Conservation (phyloP, 176 grass and related monocot genomes). For the Coix lacrymajobi region DNA sequence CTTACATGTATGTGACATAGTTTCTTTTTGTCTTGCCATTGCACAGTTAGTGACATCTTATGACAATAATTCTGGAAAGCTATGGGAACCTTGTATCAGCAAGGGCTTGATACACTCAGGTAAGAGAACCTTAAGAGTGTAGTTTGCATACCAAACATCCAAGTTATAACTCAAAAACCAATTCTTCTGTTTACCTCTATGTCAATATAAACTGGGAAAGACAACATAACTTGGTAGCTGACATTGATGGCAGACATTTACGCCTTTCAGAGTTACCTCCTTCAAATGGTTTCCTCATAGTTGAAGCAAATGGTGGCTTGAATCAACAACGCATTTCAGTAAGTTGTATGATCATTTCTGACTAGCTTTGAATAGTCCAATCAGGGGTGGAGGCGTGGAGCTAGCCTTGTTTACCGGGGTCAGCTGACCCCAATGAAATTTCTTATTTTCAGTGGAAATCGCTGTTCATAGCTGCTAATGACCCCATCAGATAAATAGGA, state of each 20-base stretch:
- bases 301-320: conserved; percentile 93
- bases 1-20: background rate
- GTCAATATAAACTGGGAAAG: background rate
- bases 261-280: conserved; percentile 56
- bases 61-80: conserved; percentile 47
- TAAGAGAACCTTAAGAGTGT: conserved; percentile 24
- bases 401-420: too few species aligned
- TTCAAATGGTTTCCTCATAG: conserved; percentile 89
- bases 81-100: conserved; percentile 57
- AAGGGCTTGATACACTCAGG: conserved; percentile 60
- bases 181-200: background rate
- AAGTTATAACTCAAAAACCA: background rate
- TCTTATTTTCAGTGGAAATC: too few species aligned
- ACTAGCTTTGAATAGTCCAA: background rate
- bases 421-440: too few species aligned
- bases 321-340: conserved; percentile 95
- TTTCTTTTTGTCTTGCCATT: conserved; percentile 4
- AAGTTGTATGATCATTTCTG: conserved; percentile 35
- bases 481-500: too few species aligned
- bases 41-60: conserved; percentile 56
- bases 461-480: too few species aligned
- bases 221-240: background rate
- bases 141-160: background rate
- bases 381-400: too few species aligned
- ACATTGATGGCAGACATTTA: conserved; percentile 17